Evolutionary conservation across 192 early-diverging fungal species (phyloP).

Genomic region (Coemansia aciculifera): DNA sequence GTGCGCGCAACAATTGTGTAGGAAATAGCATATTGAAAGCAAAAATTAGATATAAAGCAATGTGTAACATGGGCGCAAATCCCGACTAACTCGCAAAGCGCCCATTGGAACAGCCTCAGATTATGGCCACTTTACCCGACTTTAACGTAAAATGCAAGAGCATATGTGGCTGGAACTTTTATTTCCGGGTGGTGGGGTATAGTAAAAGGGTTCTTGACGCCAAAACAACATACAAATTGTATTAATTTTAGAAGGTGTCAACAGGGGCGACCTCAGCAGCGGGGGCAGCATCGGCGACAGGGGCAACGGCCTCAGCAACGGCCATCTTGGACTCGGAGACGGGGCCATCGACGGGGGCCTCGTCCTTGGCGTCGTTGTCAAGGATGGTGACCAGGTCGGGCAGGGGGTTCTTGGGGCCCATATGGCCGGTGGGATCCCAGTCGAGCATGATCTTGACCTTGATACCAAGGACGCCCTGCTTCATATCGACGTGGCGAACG

Average conservation of each 20-base stretch:
- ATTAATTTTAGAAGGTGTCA: constrained; percentile 48
- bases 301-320: constrained; percentile 25
- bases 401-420: constrained; percentile 93
- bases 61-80: background rate
- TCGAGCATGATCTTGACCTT: constrained; percentile 99
- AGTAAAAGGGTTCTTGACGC: constrained; percentile 13
- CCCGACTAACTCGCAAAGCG: background rate
- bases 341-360: constrained; percentile 68
- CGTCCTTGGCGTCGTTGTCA: constrained; percentile 79
- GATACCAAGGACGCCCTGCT: constrained; percentile 98
- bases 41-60: background rate
- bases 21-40: constrained; percentile 23
- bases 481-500: constrained; percentile 95
- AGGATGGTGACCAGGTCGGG: constrained; percentile 95
- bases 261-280: constrained; percentile 37
- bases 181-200: constrained; percentile 5
- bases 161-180: background rate
- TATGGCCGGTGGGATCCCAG: constrained; percentile 88
- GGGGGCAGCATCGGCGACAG: constrained; percentile 27
- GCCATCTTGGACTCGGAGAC: constrained; percentile 61
- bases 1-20: constrained; percentile 31
- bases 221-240: constrained; percentile 15
- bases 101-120: constrained; percentile 1
- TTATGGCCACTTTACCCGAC: background rate
- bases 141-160: too few species aligned